Evolutionary conservation across 306 rosid species (phyloP).

Genomic region (Vicia villosa): DNA sequence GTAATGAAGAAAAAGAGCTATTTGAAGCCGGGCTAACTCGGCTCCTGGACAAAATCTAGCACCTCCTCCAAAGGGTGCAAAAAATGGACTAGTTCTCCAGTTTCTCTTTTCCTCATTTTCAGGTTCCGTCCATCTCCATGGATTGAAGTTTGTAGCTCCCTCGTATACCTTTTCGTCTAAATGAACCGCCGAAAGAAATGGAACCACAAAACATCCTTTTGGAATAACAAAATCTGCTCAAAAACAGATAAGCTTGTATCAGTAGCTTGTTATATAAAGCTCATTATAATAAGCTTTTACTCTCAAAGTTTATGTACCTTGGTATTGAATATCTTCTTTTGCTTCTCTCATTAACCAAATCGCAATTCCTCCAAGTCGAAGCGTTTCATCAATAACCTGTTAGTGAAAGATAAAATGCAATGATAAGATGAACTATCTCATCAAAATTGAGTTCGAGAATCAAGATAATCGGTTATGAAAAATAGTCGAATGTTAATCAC

Average conservation of each 20-base stretch:
- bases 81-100: conserved; percentile 81
- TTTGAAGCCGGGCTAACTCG: conserved; percentile 88
- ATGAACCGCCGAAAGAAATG: conserved; percentile 95
- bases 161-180: conserved; percentile 74
- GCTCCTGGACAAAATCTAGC: conserved; percentile 96
- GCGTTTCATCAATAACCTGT: conserved; percentile 92
- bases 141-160: conserved; percentile 73
- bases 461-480: background rate
- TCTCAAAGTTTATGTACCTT: conserved; percentile 50
- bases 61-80: conserved; percentile 94
- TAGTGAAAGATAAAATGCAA: background rate
- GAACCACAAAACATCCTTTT: conserved; percentile 90
- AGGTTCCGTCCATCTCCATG: conserved; percentile 96
- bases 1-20: conserved; percentile 80
- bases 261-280: background rate
- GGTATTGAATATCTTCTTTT: conserved; percentile 75
- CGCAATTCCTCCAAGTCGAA: conserved; percentile 90
- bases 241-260: conserved; percentile 22
- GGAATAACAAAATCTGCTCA: conserved; percentile 73
- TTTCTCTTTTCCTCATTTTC: conserved; percentile 82
- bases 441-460: conserved; percentile 24
- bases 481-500: conserved; percentile 25
- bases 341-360: conserved; percentile 96
- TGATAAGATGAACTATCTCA: conserved; percentile 24
- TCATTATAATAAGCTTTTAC: background rate